A percentile compares a stretch with the other conserved stretches of the same genome.
phyloP scores from a whole-genome alignment of 306 rosid species.

The Medicago arabica region DNA sequence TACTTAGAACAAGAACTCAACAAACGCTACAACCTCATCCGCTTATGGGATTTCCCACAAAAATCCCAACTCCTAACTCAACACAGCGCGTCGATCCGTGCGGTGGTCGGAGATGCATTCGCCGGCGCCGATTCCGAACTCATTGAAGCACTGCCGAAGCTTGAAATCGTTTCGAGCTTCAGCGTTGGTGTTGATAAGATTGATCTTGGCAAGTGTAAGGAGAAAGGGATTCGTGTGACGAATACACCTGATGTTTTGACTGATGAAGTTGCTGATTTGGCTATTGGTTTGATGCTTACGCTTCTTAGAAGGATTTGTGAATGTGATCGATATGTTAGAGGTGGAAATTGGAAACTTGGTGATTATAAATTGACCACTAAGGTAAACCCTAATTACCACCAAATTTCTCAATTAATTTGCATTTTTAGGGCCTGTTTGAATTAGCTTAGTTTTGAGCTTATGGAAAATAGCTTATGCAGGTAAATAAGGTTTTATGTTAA shows the following conservation, averaged over 20 bases:
- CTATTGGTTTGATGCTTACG: constrained; percentile 64
- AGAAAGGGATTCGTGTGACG: constrained; percentile 75
- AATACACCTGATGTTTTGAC: constrained; percentile 85
- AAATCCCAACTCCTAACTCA: constrained; percentile 47
- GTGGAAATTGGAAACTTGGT: constrained; percentile 75
- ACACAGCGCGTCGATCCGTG: constrained; percentile 62
- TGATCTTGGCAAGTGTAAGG: constrained; percentile 61
- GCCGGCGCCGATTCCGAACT: constrained; percentile 66
- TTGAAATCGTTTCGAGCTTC: constrained; percentile 72
- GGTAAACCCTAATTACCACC: constrained; percentile 40
- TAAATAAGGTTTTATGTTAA: no score
- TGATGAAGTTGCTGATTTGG: constrained; percentile 78
- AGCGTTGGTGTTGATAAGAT: constrained; percentile 84
- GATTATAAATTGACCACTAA: constrained; percentile 70
- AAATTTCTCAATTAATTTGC: background rate
- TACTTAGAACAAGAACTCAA: constrained; percentile 76
- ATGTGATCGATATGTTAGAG: constrained; percentile 71
- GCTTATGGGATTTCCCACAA: constrained; percentile 53
- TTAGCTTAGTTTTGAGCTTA: no score
- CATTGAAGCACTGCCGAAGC: constrained; percentile 63
- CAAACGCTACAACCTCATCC: constrained; percentile 70
- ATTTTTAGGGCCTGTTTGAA: no score
- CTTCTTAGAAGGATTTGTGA: constrained; percentile 66
- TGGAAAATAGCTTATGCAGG: no score
- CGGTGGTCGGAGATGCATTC: constrained; percentile 50